These are phyloP conservation scores for Colletotrichum sp. DNA, from an alignment of 2,329 filamentous ascomycete genomes.

Conservation along the genomic window DNA sequence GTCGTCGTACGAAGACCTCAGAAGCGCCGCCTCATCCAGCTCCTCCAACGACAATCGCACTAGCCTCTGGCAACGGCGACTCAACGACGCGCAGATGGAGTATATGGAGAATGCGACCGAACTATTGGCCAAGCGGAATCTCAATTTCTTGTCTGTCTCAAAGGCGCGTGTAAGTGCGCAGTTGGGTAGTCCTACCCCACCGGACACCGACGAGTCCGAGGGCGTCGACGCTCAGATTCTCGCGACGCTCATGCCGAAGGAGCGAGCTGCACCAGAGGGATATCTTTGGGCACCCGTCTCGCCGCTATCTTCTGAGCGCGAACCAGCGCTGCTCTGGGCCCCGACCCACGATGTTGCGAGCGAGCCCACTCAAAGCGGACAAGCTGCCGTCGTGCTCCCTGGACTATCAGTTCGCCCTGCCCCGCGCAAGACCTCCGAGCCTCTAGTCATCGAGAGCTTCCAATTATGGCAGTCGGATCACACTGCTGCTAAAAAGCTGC, in stretches of 20 bases:
- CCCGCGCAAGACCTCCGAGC: constrained; percentile 34
- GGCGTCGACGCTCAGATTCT: constrained; percentile 33
- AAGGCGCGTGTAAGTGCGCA: constrained; percentile 30
- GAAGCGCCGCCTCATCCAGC: constrained; percentile 30
- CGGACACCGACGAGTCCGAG: constrained; percentile 56
- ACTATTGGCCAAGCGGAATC: constrained; percentile 38
- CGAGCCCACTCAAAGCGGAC: neutral
- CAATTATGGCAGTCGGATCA: constrained; percentile 41
- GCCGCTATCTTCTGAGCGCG: constrained; percentile 11
- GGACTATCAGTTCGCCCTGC: constrained; percentile 38
- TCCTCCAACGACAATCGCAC: constrained; percentile 36
- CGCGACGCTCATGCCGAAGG: constrained; percentile 18
- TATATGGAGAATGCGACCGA: constrained; percentile 47
- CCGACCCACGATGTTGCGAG: constrained; percentile 4
- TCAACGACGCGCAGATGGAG: constrained; percentile 50
- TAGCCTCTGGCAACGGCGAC: constrained; percentile 48
- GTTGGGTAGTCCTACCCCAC: constrained; percentile 59
- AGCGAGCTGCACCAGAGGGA: constrained; percentile 10
- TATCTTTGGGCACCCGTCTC: constrained; percentile 11
- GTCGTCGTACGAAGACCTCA: constrained; percentile 29
- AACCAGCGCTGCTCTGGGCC: neutral
- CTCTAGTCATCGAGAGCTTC: constrained; percentile 41
- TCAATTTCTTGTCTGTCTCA: constrained; percentile 42
- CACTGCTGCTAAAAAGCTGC: constrained; percentile 24
- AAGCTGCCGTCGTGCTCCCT: constrained; percentile 25